phyloP scores from a whole-genome alignment of 2,329 filamentous ascomycete genomes.

The Furcasterigmium sp. region DNA sequence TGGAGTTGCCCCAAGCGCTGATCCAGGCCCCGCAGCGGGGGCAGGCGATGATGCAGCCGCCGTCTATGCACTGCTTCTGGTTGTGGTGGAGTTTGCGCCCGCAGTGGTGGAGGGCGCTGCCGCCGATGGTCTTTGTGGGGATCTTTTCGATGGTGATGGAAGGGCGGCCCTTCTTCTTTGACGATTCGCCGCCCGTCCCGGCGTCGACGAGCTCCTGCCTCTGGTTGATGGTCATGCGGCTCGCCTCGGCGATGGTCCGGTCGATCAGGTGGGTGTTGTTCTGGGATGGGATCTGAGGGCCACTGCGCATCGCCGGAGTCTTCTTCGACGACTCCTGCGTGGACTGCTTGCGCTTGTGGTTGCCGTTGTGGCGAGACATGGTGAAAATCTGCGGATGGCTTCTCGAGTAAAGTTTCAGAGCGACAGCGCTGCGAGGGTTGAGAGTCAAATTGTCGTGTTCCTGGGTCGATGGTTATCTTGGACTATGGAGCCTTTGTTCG shows the following conservation, averaged over 20 bases:
- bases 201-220: background rate
- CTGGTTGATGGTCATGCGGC: background rate
- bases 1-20: background rate
- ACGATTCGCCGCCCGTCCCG: background rate
- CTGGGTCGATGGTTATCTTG: too few relatives aligned
- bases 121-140: constrained; percentile 3
- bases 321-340: too few relatives aligned
- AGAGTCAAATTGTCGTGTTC: too few relatives aligned
- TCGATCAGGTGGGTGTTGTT: background rate
- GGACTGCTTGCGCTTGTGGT: too few relatives aligned
- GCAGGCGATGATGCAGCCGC: constrained; percentile 1
- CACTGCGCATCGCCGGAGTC: background rate
- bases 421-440: too few relatives aligned
- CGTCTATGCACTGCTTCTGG: background rate
- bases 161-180: background rate
- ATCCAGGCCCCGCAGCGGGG: background rate
- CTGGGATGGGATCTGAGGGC: background rate
- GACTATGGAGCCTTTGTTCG: too few relatives aligned
- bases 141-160: background rate
- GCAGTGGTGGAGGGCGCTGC: constrained; percentile 4
- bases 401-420: too few relatives aligned
- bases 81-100: background rate
- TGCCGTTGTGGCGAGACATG: too few relatives aligned
- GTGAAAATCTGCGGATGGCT: too few relatives aligned
- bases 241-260: background rate